Evolutionary conservation across 768 basidiomycete genomes (phyloP), one percentile per base, ranked within the genome.

Genomic region (Panellus pusillus): DNA sequence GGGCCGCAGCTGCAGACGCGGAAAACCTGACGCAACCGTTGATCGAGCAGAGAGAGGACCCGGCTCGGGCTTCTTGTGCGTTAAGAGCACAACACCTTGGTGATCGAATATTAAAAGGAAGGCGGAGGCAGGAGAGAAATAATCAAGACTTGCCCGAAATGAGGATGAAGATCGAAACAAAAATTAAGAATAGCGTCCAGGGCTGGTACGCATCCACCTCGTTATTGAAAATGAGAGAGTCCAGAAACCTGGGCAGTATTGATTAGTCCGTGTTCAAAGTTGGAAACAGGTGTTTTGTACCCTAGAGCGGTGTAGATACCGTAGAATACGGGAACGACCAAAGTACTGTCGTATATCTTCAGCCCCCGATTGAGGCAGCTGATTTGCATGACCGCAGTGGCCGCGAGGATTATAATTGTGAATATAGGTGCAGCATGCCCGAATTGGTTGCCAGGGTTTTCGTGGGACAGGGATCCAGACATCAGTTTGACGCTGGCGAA

Each of bases 241-340:
- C 66, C 7, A 81, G 65, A 67, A 78, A 79, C 31, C 78, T 79
- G 55, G 35, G 19, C 7, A 1, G 9, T 36, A 32, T 24, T 9
- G 31, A 27, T 18, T 15, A 47, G n/a, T n/a, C 2, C 35, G 44
- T 4, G 24, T 24, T 31, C 27, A 9, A 2, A n/a, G 44, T 29
- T 13, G 18, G 28, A 17, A 36, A 29, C 6, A 24, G 37, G 27
- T 24, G 12, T 13, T 4, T 71, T 79, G 41, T 66, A 90, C 82
- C 91, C 91, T 19, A 82, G 79, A 2, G 88, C 89, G 0, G 92
- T 94, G 65, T 94, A 95, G 9, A 93, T 85, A 9, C 93, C 93
- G 66, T 96, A 98, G 67, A 98, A 97, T 13, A 95, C 87, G 0
- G 96, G 95, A 0, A 97, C 94, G 15, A 97, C 93, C 1, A 97